Conservation (phyloP, 768 basidiomycete species). For the Pleurotus salmoneostramineus region DNA sequence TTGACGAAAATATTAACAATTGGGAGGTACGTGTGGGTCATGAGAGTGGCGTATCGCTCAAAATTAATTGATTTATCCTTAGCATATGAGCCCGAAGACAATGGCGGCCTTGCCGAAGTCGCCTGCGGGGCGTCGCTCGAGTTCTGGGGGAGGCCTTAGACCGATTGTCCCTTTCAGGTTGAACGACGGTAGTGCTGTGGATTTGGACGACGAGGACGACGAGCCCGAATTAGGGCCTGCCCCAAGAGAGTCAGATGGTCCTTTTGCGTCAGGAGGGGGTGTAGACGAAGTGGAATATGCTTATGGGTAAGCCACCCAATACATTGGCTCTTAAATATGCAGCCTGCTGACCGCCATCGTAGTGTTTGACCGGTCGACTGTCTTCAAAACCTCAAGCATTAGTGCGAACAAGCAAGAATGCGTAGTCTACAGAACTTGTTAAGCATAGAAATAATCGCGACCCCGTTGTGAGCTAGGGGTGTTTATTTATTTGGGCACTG, state of each 20-base stretch:
- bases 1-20: conserved; percentile 85
- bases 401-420: too few relatives aligned
- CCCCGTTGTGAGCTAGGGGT: not conserved
- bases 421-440: too few relatives aligned
- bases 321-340: not conserved
- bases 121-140: conserved; percentile 77
- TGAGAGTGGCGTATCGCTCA: conserved; percentile 3
- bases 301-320: conserved; percentile 57
- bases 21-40: conserved; percentile 74
- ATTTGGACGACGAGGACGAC: conserved; percentile 69
- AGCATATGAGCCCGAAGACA: conserved; percentile 97
- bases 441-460: too few relatives aligned
- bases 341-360: not conserved
- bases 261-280: conserved; percentile 76
- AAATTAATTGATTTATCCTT: conserved; percentile 8
- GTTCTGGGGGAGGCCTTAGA: conserved; percentile 79
- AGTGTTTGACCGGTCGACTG: not conserved
- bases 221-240: conserved; percentile 71
- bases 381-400: not conserved
- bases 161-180: conserved; percentile 75
- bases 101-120: conserved; percentile 93
- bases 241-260: conserved; percentile 62
- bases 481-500: conserved; percentile 16
- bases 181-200: conserved; percentile 72
- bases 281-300: conserved; percentile 91